These are phyloP conservation scores for Vinca minor DNA, from an alignment of 257 asterid genomes.

Conservation along the genomic window DNA sequence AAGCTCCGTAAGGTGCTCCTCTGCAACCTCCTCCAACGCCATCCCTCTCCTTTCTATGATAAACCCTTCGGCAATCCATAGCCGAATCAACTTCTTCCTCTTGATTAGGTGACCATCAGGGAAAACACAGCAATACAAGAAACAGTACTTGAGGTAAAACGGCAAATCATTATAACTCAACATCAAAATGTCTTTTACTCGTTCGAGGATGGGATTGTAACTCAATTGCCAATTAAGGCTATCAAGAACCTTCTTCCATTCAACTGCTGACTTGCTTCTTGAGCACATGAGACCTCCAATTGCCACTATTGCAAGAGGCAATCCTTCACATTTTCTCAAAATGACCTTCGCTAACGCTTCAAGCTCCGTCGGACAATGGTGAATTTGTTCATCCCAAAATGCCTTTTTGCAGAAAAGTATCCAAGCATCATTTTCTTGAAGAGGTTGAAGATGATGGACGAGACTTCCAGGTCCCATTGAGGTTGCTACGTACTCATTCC, in stretches of 20 bases:
- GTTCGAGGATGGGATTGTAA: conserved; percentile 22
- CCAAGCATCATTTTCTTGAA: conserved; percentile 26
- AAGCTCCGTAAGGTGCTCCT: conserved; percentile 24
- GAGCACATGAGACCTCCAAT: conserved; percentile 25
- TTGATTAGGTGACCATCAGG: conserved; percentile 18
- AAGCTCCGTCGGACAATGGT: conserved; percentile 18
- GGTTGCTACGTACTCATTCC: conserved; percentile 25
- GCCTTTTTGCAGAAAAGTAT: conserved; percentile 44
- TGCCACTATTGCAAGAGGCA: conserved; percentile 23
- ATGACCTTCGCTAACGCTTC: conserved; percentile 17
- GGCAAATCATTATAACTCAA: conserved; percentile 24
- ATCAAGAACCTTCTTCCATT: conserved; percentile 22
- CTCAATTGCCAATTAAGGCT: conserved; percentile 23
- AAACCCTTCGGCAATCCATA: conserved; percentile 31
- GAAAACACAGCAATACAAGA: conserved; percentile 24
- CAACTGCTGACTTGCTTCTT: conserved; percentile 9
- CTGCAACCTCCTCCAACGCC: conserved; percentile 22
- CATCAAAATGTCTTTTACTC: conserved; percentile 18
- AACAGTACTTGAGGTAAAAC: conserved; percentile 21
- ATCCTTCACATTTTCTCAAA: conserved; percentile 19
- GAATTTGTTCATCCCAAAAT: conserved; percentile 21
- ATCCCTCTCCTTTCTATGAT: conserved; percentile 15
- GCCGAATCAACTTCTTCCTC: conserved; percentile 20
- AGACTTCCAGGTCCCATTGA: conserved; percentile 22
- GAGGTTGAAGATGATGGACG: conserved; percentile 20